Percentiles rank a stretch among this genome's conserved stretches.
Conservation (phyloP, 495 filamentous ascomycete genomes). For the Xylaria venustula region DNA sequence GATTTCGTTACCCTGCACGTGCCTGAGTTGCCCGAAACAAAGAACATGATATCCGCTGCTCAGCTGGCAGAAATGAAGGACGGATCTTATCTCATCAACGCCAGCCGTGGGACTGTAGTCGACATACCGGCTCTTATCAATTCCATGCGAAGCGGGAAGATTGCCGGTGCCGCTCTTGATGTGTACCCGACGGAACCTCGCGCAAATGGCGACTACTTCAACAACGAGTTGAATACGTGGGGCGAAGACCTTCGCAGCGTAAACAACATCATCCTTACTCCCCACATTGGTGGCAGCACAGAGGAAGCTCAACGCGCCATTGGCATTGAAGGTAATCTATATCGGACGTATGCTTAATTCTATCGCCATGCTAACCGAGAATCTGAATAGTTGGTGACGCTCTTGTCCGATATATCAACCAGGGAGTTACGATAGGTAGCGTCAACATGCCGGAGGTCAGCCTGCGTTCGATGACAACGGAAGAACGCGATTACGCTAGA, state of each 20-base stretch:
- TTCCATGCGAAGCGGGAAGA: constrained; percentile 80
- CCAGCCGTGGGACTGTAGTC: constrained; percentile 87
- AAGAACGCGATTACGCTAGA: constrained; percentile 83
- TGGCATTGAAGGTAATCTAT: constrained; percentile 66
- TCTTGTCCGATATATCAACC: constrained; percentile 88
- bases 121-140: constrained; percentile 92
- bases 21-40: constrained; percentile 87
- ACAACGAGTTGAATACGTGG: constrained; percentile 78
- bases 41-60: constrained; percentile 75
- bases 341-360: background rate
- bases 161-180: constrained; percentile 93
- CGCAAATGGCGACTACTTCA: constrained; percentile 95
- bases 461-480: constrained; percentile 80
- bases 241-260: constrained; percentile 79
- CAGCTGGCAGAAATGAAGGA: constrained; percentile 87
- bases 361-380: background rate
- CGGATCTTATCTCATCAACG: constrained; percentile 94
- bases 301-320: constrained; percentile 98
- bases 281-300: constrained; percentile 95
- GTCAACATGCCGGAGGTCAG: constrained; percentile 96
- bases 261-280: constrained; percentile 91
- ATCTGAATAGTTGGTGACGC: constrained; percentile 65
- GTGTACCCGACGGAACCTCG: constrained; percentile 94
- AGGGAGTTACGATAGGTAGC: constrained; percentile 81
- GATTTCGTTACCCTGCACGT: constrained; percentile 96